Conservation (phyloP, 768 basidiomycete species). For the Calocybe gangraenosa region DNA sequence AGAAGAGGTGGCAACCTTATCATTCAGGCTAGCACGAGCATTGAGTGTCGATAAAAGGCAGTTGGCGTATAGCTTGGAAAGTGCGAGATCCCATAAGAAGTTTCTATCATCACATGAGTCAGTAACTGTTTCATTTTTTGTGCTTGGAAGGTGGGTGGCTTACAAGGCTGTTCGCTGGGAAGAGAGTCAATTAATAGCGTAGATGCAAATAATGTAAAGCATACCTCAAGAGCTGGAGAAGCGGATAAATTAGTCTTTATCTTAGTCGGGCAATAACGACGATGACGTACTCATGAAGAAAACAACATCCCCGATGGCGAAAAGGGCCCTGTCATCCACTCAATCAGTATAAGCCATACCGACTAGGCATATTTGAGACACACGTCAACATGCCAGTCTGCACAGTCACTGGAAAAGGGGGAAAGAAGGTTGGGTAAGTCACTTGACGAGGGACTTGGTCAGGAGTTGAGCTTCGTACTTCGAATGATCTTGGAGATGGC, state of each 20-base stretch:
- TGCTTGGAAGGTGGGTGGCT: constrained; percentile 17
- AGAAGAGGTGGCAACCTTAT: constrained; percentile 21
- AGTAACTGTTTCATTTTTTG: too few relatives aligned
- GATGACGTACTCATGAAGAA: constrained; percentile 39
- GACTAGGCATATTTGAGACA: constrained; percentile 2
- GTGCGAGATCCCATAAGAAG: constrained; percentile 45
- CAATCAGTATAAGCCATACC: too few relatives aligned
- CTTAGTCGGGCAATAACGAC: background rate
- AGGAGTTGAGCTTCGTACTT: constrained; percentile 17
- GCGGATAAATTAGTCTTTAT: background rate
- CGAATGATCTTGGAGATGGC: constrained; percentile 29
- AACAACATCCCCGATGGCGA: constrained; percentile 39
- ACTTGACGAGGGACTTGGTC: background rate
- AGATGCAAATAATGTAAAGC: background rate
- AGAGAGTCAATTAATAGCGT: background rate
- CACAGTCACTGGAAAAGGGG: constrained; percentile 28
- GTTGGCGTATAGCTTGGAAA: constrained; percentile 46
- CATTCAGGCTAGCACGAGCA: constrained; percentile 32
- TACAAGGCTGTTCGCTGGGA: constrained; percentile 39
- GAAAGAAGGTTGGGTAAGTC: background rate
- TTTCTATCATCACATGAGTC: too few relatives aligned
- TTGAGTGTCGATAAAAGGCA: constrained; percentile 47
- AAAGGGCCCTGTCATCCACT: constrained; percentile 28
- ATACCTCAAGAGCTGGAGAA: constrained; percentile 32
- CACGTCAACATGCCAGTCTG: constrained; percentile 40